Base-by-base conservation (phyloP, 371 early-diverging fungal genomes). In the Lichtheimia hyalospora region DNA sequence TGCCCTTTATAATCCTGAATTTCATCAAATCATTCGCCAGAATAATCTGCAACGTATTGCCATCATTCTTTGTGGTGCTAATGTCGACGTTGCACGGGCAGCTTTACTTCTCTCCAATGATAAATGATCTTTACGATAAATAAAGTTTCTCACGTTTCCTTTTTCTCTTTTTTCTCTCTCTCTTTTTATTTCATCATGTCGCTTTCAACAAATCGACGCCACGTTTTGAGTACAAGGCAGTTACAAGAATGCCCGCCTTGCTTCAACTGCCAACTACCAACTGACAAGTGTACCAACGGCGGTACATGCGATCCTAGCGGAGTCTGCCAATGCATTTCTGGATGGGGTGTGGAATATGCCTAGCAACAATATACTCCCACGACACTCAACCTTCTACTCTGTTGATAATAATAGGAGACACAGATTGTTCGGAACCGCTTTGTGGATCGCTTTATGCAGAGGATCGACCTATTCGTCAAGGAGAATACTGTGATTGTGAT, bases 261-360 rank as follows among this genome's bases (percentile, higher is more conserved):
- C 23, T 79, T 79, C 41, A 79, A 76, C 39, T 79, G 80, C 42
- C 76, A 79, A 54, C 49, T 74, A 15, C 67, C 73, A 2, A 69
- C 68, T 24, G 68, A 74, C 49, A 52, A 25, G n/a, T 79, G 80
- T 54, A 58, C 54, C 2, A 79, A 79, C 54, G 80, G 74, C 12
- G 80, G 80, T n/a, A 18, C 6, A n/a, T 79, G 80, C 41, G 71
- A 69, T 25, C 42, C 54, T 7, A 71, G 70, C 49, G 80, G 80
- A 39, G 60, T 55, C 15, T 79, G 80, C 49, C 27, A 44, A 13
- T 79, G 80, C 59, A 71, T 68, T 21, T 28, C 58, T 5, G 80
- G 80, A 18, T 79, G 80, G 80, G 77, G 80, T 25, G 25, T 25
- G 25, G 5, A 3, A 25, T 79, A 79, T 60, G 34, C 39, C 25